These are phyloP conservation scores for Allium fistulosum DNA, from an alignment of 106 monocot genomes.

Conservation along the genomic window DNA sequence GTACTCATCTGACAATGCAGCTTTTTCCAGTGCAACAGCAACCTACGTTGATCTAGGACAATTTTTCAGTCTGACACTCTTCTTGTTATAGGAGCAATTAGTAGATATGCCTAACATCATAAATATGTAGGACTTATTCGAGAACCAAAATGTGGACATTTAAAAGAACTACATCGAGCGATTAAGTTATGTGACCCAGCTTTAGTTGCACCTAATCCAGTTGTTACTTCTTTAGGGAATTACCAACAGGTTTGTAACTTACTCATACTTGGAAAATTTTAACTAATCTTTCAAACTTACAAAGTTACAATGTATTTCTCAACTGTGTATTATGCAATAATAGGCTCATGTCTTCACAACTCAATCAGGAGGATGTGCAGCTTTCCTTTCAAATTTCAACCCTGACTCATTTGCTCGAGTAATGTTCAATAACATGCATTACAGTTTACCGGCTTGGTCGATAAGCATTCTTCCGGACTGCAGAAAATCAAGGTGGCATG, in stretches of 20 bases:
- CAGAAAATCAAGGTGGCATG: conserved; percentile 10
- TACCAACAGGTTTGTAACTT: conserved; percentile 55
- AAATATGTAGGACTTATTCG: conserved; percentile 42
- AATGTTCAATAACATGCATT: conserved; percentile 85
- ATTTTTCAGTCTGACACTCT: no score
- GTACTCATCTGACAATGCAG: no score
- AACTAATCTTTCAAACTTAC: no score
- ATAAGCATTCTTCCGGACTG: conserved; percentile 95
- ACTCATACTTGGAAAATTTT: background rate
- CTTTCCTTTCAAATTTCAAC: conserved; percentile 89
- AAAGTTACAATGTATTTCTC: no score
- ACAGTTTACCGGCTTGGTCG: conserved; percentile 91
- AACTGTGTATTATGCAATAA: background rate
- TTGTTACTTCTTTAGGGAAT: conserved; percentile 55
- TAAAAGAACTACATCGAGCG: conserved; percentile 80
- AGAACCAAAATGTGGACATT: conserved; percentile 93
- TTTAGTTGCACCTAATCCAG: conserved; percentile 82
- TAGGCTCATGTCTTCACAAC: conserved; percentile 84
- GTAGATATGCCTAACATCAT: no score
- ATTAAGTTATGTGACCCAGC: conserved; percentile 85
- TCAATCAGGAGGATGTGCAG: conserved; percentile 68
- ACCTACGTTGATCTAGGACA: no score
- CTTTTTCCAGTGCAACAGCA: no score
- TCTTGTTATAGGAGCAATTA: background rate
- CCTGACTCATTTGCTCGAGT: conserved; percentile 58